These are phyloP conservation scores for Diaporthe humulicola DNA, from an alignment of 2,329 filamentous ascomycete species.

Conservation along the genomic window DNA sequence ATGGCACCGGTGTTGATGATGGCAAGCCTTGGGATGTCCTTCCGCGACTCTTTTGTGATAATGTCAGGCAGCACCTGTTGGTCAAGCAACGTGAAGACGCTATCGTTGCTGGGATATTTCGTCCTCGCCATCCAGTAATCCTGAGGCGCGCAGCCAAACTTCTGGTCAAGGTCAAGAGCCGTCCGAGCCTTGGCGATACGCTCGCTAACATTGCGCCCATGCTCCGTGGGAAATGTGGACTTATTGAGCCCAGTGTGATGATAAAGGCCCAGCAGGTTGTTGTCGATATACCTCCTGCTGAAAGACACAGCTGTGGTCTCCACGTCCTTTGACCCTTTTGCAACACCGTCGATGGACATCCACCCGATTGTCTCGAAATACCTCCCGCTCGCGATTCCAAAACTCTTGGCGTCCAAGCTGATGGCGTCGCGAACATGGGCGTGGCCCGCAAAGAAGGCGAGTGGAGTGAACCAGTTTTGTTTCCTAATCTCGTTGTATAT, in stretches of 20 bases:
- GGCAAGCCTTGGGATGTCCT: slow-evolving; percentile 75
- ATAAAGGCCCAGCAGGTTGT: slow-evolving; percentile 87
- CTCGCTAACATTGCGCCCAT: slow-evolving; percentile 78
- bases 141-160: slow-evolving; percentile 85
- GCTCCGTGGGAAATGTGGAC: slow-evolving; percentile 80
- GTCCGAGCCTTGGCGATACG: slow-evolving; percentile 79
- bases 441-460: slow-evolving; percentile 93
- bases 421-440: slow-evolving; percentile 89
- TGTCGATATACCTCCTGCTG: slow-evolving; percentile 89
- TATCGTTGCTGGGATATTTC: slow-evolving; percentile 79
- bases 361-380: slow-evolving; percentile 98
- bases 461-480: slow-evolving; percentile 83
- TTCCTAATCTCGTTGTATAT: slow-evolving; percentile 85
- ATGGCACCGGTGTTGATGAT: slow-evolving; percentile 92
- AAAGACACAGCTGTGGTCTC: slow-evolving; percentile 67
- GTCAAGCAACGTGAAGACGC: slow-evolving; percentile 86
- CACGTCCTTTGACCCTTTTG: slow-evolving; percentile 51
- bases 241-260: slow-evolving; percentile 83
- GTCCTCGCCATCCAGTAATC: slow-evolving; percentile 86
- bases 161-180: slow-evolving; percentile 77
- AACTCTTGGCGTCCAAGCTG: slow-evolving; percentile 82
- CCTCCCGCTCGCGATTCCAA: slow-evolving; percentile 86
- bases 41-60: slow-evolving; percentile 68
- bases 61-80: slow-evolving; percentile 79
- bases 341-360: slow-evolving; percentile 82